Evolutionary conservation across 768 basidiomycete genomes (phyloP).

Genomic region (Pleurotus platypus): DNA sequence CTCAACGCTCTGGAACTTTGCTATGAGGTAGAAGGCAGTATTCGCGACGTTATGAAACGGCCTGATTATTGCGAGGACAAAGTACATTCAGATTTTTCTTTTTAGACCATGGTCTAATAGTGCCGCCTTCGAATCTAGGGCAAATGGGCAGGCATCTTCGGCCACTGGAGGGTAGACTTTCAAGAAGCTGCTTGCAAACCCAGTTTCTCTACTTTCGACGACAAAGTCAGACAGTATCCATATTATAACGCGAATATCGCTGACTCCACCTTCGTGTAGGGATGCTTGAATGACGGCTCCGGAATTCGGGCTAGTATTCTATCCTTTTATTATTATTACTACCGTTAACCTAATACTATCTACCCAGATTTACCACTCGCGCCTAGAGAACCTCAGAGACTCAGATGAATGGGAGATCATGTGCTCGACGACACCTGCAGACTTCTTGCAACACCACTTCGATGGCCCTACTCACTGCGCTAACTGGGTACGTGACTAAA

Average conservation of each 20-base stretch:
- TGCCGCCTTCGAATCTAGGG: neutral
- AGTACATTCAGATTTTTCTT: neutral
- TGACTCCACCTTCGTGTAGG: neutral
- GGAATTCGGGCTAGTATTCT: neutral
- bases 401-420: conserved; percentile 26
- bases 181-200: neutral
- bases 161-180: neutral
- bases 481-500: conserved; percentile 13
- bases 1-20: neutral
- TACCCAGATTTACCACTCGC: conserved; percentile 24
- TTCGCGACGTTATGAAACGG: neutral
- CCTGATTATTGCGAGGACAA: neutral
- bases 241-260: no score
- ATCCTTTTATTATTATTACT: no score
- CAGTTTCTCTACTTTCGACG: neutral
- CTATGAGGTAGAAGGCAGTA: neutral
- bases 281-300: neutral
- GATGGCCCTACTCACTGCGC: conserved; percentile 18
- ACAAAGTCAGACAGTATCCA: neutral
- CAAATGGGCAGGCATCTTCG: neutral
- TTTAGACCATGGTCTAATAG: neutral
- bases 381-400: conserved; percentile 21
- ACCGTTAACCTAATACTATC: neutral
- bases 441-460: conserved; percentile 22
- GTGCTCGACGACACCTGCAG: conserved; percentile 27